Base-by-base conservation (phyloP, 306 rosid genomes). In the Prinsepia uniflora region DNA sequence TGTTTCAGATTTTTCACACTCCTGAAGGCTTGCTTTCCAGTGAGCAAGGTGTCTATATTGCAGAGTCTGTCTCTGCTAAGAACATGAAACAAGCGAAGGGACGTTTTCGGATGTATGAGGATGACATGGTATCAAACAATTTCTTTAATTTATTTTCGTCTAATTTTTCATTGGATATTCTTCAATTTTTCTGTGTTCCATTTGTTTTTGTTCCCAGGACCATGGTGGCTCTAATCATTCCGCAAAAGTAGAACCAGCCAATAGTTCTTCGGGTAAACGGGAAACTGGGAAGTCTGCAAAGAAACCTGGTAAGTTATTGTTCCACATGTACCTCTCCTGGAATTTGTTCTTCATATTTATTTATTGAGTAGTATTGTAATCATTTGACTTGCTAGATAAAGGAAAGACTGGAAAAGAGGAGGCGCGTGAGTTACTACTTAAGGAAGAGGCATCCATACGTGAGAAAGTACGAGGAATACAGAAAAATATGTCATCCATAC, bases 31-130 rank as follows among this genome's bases (percentile, higher is more conserved):
- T 81, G 82, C 89, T 94, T 81, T 94, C 99, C 57, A 80, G 79
- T 19, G 99, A 94, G 88, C 92, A 86, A 87, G 99, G 99, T 60
- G 85, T 94, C 75, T 94, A 94, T 75, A 72, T 87, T 83, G 97
- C 99, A 11, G 97, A 94, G 80, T 83, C 97, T 74, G 83, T 89
- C 43, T 75, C 87, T 75, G 57, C 80, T 39, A 91, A 81, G 86
- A 94, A 86, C 75, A 76, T 84, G 68, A 94, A 84, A 79, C 96
- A 94, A 79, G 89, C 95, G 18, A 94, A 94, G 86, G 98, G 92
- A 9, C 91, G 88, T 50, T 84, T 86, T 74, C 90, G 86, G 85
- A 84, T 90, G 88, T 85, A 82, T 52, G 91, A 86, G 12, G 90
- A 85, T 80, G 90, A 72, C 81, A 22, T 17, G 88, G 92, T 93